Base-by-base conservation (phyloP, 139 green algal species). In the Klebsormidium nitens region DNA sequence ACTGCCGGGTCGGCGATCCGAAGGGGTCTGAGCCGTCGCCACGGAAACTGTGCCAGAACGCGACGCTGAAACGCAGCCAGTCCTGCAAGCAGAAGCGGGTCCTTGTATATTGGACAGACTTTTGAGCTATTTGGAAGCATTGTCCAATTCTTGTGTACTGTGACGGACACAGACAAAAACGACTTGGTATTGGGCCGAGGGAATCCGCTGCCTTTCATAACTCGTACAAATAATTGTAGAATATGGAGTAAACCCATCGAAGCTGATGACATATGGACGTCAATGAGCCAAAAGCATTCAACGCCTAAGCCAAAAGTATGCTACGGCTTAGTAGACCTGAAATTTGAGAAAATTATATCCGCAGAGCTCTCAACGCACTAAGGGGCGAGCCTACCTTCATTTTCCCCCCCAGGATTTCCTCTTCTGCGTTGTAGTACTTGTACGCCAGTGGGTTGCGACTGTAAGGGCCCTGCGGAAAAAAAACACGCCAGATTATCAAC, bases 11-110 rank as follows among this genome's bases (percentile, higher is more conserved):
- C 36, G 77, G 48, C 1, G 71, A 70, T 3, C 87, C 86, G 72
- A 91, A 91, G 1, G 80, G 84, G 71, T 91, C 86, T 17, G 57
- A 67, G 2, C 86, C 86, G 40, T 89, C 84, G 2, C 80, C 86
- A 17, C 83, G 66, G 57, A 89, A 83, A 2, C 82, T 88, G 80
- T 91, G 86, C 86, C 86, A 91, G 74, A 86, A 91, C 0, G 86
- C 85, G 26, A 91, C 73, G 50, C 74, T 83, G 61, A 91, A 89
- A 1, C 76, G 63, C 46, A 91, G 74, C 84, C 84, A 79, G n/a
- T 79, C 72, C 58, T 72, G 64, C 17, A 4, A 19, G n/a, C 52
- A 61, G 11, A 6, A 61, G 23, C 8, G 52, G 28, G n/a, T 36
- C 23, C 6, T 37, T 8, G 8, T 5, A 6, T 23, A 37, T 61